Evolutionary conservation across 192 early-diverging fungal genomes (phyloP).

Genomic region (Blastocladiella britannica): DNA sequence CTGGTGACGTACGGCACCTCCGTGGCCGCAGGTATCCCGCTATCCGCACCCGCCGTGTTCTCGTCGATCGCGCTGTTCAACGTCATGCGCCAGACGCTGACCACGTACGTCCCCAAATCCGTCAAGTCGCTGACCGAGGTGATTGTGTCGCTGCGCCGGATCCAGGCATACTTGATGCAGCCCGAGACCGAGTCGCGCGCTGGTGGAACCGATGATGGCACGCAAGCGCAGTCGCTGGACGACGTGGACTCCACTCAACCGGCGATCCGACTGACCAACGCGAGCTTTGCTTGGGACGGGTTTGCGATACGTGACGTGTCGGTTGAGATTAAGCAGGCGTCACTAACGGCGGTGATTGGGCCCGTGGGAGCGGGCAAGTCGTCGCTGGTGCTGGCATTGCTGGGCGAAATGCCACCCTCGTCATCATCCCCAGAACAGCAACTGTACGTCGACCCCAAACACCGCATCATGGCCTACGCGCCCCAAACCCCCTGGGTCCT

Average conservation of each 20-base stretch:
- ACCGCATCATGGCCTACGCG: slow-evolving; percentile 44
- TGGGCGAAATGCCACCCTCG: background rate
- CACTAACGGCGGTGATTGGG: background rate
- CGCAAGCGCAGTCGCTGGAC: background rate
- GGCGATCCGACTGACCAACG: background rate
- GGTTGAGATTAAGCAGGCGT: background rate
- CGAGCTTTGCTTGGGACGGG: background rate
- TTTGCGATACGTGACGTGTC: too few relatives aligned
- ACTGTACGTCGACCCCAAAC: background rate
- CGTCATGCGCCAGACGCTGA: background rate
- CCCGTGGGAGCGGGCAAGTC: background rate
- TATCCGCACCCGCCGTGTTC: background rate
- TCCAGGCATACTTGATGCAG: background rate
- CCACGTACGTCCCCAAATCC: background rate
- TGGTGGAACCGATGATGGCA: background rate
- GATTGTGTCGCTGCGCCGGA: background rate
- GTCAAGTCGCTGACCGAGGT: background rate
- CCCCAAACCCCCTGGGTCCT: slow-evolving; percentile 75
- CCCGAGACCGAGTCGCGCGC: background rate
- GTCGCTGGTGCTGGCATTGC: background rate
- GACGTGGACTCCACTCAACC: too few relatives aligned
- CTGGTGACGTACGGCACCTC: background rate
- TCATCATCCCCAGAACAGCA: too few relatives aligned
- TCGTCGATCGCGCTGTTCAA: background rate
- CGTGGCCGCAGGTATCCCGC: background rate